Percentiles rank a stretch among this genome's conserved stretches.
These are phyloP conservation scores for Verticillium albo-atrum DNA, from an alignment of 2,329 filamentous ascomycete species.

Conservation along the genomic window DNA sequence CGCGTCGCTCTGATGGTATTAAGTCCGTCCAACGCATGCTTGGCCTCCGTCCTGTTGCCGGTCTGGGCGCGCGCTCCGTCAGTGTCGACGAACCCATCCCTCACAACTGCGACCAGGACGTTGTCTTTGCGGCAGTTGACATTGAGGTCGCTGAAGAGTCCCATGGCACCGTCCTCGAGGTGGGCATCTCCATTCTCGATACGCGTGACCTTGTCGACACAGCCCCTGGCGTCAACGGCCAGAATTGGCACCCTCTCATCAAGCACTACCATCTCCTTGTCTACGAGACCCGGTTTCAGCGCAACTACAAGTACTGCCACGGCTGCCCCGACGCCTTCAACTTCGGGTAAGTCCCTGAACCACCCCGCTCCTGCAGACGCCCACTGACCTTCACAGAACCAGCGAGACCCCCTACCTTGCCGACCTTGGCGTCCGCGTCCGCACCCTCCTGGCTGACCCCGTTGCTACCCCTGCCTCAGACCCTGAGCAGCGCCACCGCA, in stretches of 20 bases:
- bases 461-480: slow-evolving; percentile 3
- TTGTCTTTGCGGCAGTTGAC: slow-evolving; percentile 73
- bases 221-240: slow-evolving; percentile 56
- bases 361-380: background rate
- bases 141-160: slow-evolving; percentile 74
- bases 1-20: slow-evolving; percentile 2
- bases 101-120: slow-evolving; percentile 1
- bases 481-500: slow-evolving; percentile 26
- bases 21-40: slow-evolving; percentile 10
- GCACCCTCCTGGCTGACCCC: slow-evolving; percentile 27
- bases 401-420: slow-evolving; percentile 34
- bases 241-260: slow-evolving; percentile 65
- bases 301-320: slow-evolving; percentile 63
- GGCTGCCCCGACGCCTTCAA: slow-evolving; percentile 72
- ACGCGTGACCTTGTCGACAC: slow-evolving; percentile 50
- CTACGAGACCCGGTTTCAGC: slow-evolving; percentile 58
- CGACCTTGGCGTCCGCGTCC: slow-evolving; percentile 29
- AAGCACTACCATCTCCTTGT: slow-evolving; percentile 73
- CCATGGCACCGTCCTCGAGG: slow-evolving; percentile 69
- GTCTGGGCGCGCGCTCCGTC: background rate
- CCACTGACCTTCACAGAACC: background rate
- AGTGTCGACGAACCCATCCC: slow-evolving; percentile 1
- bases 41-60: slow-evolving; percentile 6
- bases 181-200: slow-evolving; percentile 80
- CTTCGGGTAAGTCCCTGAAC: slow-evolving; percentile 60